Percentiles rank a stretch among this genome's conserved stretches.
Conservation (phyloP, 306 rosid species). For the Cucurbita argyrosperma region DNA sequence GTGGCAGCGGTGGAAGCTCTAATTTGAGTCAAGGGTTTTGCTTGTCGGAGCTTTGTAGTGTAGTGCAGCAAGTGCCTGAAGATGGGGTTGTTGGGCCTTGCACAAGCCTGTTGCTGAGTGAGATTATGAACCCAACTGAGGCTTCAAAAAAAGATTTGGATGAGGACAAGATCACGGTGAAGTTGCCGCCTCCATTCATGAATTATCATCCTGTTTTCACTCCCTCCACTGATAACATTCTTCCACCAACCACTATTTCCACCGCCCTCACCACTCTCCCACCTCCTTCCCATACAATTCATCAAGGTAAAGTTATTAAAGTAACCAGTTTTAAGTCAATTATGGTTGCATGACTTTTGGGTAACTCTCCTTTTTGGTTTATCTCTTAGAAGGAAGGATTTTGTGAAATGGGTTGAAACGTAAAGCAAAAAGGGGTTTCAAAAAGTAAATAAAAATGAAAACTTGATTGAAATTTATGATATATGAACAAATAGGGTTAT, state of each 20-base stretch:
- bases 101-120: conserved; percentile 50
- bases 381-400: neutral
- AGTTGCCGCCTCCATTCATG: conserved; percentile 18
- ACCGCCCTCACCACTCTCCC: conserved; percentile 23
- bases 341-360: neutral
- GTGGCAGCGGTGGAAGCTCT: conserved; percentile 1
- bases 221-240: conserved; percentile 7
- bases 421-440: neutral
- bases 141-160: conserved; percentile 31
- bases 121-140: conserved; percentile 33
- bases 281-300: conserved; percentile 22
- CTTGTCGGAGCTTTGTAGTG: conserved; percentile 49
- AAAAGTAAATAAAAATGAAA: neutral
- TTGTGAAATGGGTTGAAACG: neutral
- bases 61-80: conserved; percentile 23
- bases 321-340: neutral
- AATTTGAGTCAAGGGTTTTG: conserved; percentile 40
- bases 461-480: neutral
- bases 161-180: conserved; percentile 19
- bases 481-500: neutral
- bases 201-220: conserved; percentile 15
- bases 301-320: conserved; percentile 30
- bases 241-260: conserved; percentile 4
- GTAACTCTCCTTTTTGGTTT: neutral
- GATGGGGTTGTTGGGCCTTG: conserved; percentile 28